Evolutionary conservation across 345 rosid genomes (phyloP), one percentile per base, ranked within the genome.

Genomic region (Linum trigynum): DNA sequence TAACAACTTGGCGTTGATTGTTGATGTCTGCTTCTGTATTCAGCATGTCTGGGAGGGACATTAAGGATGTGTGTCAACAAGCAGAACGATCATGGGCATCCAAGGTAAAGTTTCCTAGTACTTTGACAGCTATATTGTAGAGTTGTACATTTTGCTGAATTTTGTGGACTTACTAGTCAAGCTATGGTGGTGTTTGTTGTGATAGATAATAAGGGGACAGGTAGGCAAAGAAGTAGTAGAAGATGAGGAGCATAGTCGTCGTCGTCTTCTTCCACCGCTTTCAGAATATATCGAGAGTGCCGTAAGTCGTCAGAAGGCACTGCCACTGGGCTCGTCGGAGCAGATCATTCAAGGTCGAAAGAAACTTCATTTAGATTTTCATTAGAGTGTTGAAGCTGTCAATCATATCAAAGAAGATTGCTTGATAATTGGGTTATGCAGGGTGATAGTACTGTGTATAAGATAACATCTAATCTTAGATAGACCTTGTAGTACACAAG

Each of bases 51-150:
- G 96, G 95, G 63, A 83, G 99, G 74, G 97, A 88, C 74, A 89
- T 88, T 1, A 71, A 89, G 70, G 96, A 91, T 68, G 83, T 80
- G 55, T 91, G 97, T 71, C 95, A 90, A 80, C 95, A 86, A 75
- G 96, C 97, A 41, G 99, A 94, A 81, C 78, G 99, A 15, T 71
- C 81, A 36, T 87, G 99, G 97, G 99, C 97, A 58, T 91, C 97
- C 23, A 91, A 88, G 95, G 99, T 83, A 71, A 50, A 2, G 3
- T 57, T 43, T 38, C 14, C 9, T 7, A 10, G 38, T 57, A 37
- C 17, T 57, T 57, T 9, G 61, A 57, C 38, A n/a, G 61, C 23
- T 57, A 5, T 17, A 12, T 55, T 12, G 5, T 5, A 5, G n/a
- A 5, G 12, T 3, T 5, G 58, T 55, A 55, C 58, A 41, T 55